Conservation (phyloP, 2,329 filamentous ascomycete genomes). For the Sphaerulina populicola region DNA sequence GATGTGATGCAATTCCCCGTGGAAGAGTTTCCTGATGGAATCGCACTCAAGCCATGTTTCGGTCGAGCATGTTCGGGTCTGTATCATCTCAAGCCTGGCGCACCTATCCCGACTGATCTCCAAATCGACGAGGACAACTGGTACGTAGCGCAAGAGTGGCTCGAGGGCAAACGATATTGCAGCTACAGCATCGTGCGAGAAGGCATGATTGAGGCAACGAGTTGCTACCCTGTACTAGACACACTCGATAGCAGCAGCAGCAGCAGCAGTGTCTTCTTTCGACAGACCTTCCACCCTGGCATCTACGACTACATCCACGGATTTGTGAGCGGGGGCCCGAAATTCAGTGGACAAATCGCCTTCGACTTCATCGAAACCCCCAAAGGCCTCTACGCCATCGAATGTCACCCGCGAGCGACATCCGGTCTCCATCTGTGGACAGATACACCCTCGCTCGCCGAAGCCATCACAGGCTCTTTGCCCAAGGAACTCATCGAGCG, state of each 20-base stretch:
- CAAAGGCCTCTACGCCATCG: conserved; percentile 24
- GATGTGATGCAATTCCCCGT: conserved; percentile 17
- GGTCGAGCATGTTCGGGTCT: conserved; percentile 22
- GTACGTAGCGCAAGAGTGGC: conserved; percentile 30
- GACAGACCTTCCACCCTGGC: conserved; percentile 17
- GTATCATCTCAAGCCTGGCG: conserved; percentile 14
- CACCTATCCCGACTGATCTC: conserved; percentile 11
- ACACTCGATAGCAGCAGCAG: conserved; percentile 28
- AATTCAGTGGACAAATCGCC: conserved; percentile 24
- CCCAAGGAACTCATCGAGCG: conserved; percentile 16
- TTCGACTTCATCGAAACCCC: conserved; percentile 28
- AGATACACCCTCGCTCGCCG: conserved; percentile 17
- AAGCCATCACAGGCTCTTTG: conserved; percentile 12
- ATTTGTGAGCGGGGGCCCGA: conserved; percentile 16
- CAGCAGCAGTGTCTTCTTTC: conserved; percentile 26
- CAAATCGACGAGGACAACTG: conserved; percentile 16
- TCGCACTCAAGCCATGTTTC: conserved; percentile 29
- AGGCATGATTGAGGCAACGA: conserved; percentile 25
- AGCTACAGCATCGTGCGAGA: conserved; percentile 27
- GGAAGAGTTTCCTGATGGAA: conserved; percentile 20
- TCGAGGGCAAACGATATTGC: conserved; percentile 28
- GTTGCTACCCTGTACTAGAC: conserved; percentile 28
- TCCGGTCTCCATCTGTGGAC: conserved; percentile 29
- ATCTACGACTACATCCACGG: conserved; percentile 25
- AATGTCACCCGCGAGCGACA: conserved; percentile 29